phyloP scores from a whole-genome alignment of 1,139 yeast genomes.

The Suhomyces wounanorum region DNA sequence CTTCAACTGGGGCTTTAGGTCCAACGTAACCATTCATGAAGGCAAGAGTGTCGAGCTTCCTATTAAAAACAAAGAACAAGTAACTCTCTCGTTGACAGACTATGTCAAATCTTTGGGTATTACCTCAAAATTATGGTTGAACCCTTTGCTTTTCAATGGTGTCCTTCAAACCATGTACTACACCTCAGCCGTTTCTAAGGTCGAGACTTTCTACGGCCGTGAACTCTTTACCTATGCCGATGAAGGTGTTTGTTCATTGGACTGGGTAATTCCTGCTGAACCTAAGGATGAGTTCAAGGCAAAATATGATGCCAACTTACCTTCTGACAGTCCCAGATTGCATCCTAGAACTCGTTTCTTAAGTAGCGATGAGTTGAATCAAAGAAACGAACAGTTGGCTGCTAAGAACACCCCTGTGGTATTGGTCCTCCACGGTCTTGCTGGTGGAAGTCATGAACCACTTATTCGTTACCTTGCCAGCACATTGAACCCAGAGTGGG shows the following conservation, averaged over 20 bases:
- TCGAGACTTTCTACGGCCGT: slow-evolving; percentile 74
- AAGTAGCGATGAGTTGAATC: slow-evolving; percentile 38
- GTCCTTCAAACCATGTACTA: slow-evolving; percentile 73
- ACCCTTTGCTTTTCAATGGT: slow-evolving; percentile 72
- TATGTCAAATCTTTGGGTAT: slow-evolving; percentile 29
- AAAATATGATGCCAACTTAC: slow-evolving; percentile 55
- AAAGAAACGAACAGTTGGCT: slow-evolving; percentile 19
- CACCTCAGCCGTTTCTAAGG: slow-evolving; percentile 51
- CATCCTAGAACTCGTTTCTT: slow-evolving; percentile 81
- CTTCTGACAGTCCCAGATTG: slow-evolving; percentile 69
- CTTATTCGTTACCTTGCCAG: slow-evolving; percentile 68
- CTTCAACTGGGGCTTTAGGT: slow-evolving; percentile 44
- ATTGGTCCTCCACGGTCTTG: slow-evolving; percentile 78
- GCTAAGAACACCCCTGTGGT: slow-evolving; percentile 55
- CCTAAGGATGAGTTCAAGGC: slow-evolving; percentile 49
- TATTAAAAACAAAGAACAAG: slow-evolving; percentile 18
- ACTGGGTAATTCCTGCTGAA: slow-evolving; percentile 66
- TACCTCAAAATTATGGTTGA: slow-evolving; percentile 48
- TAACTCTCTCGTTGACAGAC: slow-evolving; percentile 19
- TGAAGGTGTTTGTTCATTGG: slow-evolving; percentile 73
- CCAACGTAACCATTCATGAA: slow-evolving; percentile 34
- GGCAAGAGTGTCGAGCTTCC: slow-evolving; percentile 23
- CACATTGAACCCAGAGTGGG: slow-evolving; percentile 38
- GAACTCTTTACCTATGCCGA: slow-evolving; percentile 61
- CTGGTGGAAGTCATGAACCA: slow-evolving; percentile 91